phyloP scores from a whole-genome alignment of 2,329 filamentous ascomycete genomes.

The Nothopassalora personata region DNA sequence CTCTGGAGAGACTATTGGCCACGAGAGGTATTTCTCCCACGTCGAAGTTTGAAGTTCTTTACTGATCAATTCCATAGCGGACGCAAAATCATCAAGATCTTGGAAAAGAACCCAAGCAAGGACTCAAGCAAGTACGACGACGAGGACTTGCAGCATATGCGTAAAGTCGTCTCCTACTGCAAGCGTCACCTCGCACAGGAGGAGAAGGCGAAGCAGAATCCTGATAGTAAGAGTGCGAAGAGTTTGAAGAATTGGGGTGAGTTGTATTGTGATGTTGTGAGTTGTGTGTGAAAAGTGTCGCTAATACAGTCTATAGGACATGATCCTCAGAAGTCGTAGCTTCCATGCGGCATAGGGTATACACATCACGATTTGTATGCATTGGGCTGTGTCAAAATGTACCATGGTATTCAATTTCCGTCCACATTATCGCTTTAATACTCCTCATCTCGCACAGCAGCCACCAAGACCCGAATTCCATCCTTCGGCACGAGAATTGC shows the following conservation, averaged over 20 bases:
- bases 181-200: slow-evolving; percentile 64
- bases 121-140: slow-evolving; percentile 53
- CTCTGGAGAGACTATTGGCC: slow-evolving; percentile 58
- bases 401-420: too few species aligned
- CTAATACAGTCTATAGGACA: not conserved
- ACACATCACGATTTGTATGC: not conserved
- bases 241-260: slow-evolving; percentile 57
- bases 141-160: slow-evolving; percentile 47
- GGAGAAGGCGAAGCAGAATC: slow-evolving; percentile 52
- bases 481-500: not conserved
- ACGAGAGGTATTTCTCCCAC: slow-evolving; percentile 45
- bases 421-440: too few species aligned
- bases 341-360: not conserved
- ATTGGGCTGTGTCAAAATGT: too few species aligned
- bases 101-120: slow-evolving; percentile 57
- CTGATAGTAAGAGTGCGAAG: slow-evolving; percentile 52
- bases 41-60: not conserved
- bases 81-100: slow-evolving; percentile 58
- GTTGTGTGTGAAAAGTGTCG: not conserved
- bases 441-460: too few species aligned
- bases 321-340: not conserved
- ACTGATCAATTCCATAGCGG: slow-evolving; percentile 41
- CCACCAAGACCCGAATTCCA: not conserved
- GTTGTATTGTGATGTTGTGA: not conserved
- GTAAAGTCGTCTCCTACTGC: slow-evolving; percentile 57